Base-by-base conservation (phyloP, 129 eudicot species). In the Escallonia herrerae region DNA sequence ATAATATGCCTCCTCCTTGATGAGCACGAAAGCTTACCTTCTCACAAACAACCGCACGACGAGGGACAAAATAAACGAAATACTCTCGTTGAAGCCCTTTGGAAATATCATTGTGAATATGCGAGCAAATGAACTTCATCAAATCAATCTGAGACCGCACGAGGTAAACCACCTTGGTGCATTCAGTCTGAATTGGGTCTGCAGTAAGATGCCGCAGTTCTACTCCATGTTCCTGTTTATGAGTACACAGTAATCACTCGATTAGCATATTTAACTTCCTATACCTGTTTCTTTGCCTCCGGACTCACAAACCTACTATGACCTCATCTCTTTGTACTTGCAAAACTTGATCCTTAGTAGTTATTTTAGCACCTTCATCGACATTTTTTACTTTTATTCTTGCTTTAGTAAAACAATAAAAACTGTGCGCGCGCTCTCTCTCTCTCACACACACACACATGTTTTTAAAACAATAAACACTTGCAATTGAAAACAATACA, bases 11-110 rank as follows among this genome's bases (percentile, higher is more conserved):
- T 22, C 33, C 61, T 14, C 39, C 12, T 55, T 63, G 76, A 74
- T 52, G 40, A 44, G 9, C 40, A 42, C 48, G 66, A 71, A 13
- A 63, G 57, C 74, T 72, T 74, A 85, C 97, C 78, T 91, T 89
- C 82, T 94, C 99, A 80, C 96, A 94, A 5, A 82, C 87, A 74
- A 94, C 93, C 67, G 90, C 76, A 43, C 99, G 93, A 33, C 99
- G 95, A 55, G 99, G 99, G 61, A 89, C 99, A 78, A 94, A 94
- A 78, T 94, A 94, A 55, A 89, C 68, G 80, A 65, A 84, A 81
- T 86, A 94, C 76, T 94, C 99, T 59, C 93, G 84, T 68, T 89
- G 95, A 64, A 94, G 82, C 63, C 99, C 97, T 72, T 94, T 89
- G 49, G 95, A 89, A 15, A 75, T 77, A 68, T 89, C 91, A 67